Evolutionary conservation across 2,329 filamentous ascomycete genomes (phyloP), one percentile per base, ranked within the genome.

Genomic region (Clonostachys sp.): DNA sequence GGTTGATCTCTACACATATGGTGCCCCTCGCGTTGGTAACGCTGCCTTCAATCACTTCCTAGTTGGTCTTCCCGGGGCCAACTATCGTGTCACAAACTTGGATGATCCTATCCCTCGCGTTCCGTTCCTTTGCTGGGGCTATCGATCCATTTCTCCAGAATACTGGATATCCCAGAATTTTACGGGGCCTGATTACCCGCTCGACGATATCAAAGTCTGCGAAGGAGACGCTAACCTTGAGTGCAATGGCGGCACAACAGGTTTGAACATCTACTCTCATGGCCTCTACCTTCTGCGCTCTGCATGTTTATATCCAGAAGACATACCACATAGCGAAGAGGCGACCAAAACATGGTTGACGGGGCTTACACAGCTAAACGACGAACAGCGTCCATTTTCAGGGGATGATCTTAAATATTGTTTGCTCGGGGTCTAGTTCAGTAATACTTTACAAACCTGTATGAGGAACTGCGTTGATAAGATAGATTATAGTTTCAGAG

Each of bases 51-150:
- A 73, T 45, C 58, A 68, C 45, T 84, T 73, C 58, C 68, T 88
- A 50, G 68, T 88, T 50, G 73, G 72, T 8, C 54, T 55, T 42
- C 80, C 84, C 54, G 78, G 78, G 46, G 60, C 60, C 47, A 76
- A 80, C 53, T 84, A 74, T 67, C 81, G 86, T 52, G 70, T 88
- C 45, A 89, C 86, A 2, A 85, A 90, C 64, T 65, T 64, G 39
- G 68, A 77, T 54, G 87, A 91, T 61, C 81, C 84, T 1, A 78
- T 90, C 3, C 83, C 87, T 0, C 77, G 81, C 41, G 71, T 91
- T 36, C 86, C 86, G 2, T 78, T 83, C 12, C 64, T 81, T 48
- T 45, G 77, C 42, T 61, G 84, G 45, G 77, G 78, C 34, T 90
- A 82, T 68, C 68, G 75, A 36, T 86, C 89, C 62, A 77, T 80